Base-by-base conservation (phyloP, 164 flowering plant species). In the Aristolochia californica region DNA sequence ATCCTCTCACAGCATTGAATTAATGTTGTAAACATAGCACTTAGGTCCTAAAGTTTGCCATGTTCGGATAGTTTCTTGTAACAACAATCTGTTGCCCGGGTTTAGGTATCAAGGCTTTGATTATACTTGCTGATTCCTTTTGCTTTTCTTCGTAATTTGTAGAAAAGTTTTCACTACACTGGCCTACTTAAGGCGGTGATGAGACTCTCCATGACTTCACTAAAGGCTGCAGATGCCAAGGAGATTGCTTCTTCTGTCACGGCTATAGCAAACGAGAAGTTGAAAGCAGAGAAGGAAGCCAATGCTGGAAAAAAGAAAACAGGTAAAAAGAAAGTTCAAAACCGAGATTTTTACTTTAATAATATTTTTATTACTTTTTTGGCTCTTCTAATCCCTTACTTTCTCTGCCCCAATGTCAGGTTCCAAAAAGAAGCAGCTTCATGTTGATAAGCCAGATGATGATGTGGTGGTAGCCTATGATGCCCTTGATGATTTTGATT, bases 81-180 rank as follows among this genome's bases (percentile, higher is more conserved):
- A n/a, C 22, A 47, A 5, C n/a, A 16, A 47, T 11, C 40, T 34
- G 40, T 34, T 34, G 40, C 10, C 40, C 5, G 15, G 50, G 13
- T 47, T 47, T 47, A 47, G 18, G 10, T 47, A 47, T 47, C 18
- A 47, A 47, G 18, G 7, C 8, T 20, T 47, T 17, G 18, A n/a
- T 5, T 14, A 17, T 16, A 47, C 12, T 47, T 4, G 50, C 50
- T 47, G 50, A 4, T 47, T 17, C 50, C n/a, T 47, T 5, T 47
- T 47, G 5, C 13, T 47, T 47, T 8, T 47, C 5, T 8, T 47
- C 10, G 18, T 47, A 47, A n/a, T n/a, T 57, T 69, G 60, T 88
- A 93, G 98, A 89, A 93, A 81, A 93, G 98, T 70, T 93, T 69
- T 68, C 94, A 93, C 62, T 93, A 89, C 67, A 72, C 85, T 28